Evolutionary conservation across 805 yeast genomes (phyloP).

Genomic region (Zygosaccharomyces kombuchaensis): DNA sequence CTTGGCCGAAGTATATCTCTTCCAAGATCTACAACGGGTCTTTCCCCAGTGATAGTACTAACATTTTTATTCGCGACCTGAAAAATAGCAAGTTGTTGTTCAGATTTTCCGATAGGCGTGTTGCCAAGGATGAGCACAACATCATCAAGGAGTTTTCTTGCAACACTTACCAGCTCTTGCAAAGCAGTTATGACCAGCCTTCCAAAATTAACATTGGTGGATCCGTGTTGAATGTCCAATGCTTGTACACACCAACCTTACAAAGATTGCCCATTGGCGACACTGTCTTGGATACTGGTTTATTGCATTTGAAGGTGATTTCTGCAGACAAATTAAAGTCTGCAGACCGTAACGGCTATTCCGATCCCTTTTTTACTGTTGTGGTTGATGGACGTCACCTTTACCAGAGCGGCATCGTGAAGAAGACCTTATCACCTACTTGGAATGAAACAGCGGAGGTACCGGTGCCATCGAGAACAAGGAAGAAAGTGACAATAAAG

Average conservation of each 20-base stretch:
- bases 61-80: slow-evolving; percentile 66
- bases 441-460: slow-evolving; percentile 68
- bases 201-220: slow-evolving; percentile 42
- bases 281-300: slow-evolving; percentile 65
- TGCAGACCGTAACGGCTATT: slow-evolving; percentile 69
- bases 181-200: slow-evolving; percentile 45
- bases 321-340: slow-evolving; percentile 52
- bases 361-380: slow-evolving; percentile 65
- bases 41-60: slow-evolving; percentile 48
- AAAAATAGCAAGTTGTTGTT: slow-evolving; percentile 53
- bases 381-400: slow-evolving; percentile 50
- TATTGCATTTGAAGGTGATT: slow-evolving; percentile 50
- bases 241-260: slow-evolving; percentile 59
- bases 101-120: slow-evolving; percentile 51
- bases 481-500: slow-evolving; percentile 45
- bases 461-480: slow-evolving; percentile 59
- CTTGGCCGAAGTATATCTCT: slow-evolving; percentile 54
- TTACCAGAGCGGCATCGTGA: slow-evolving; percentile 55
- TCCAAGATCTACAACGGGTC: slow-evolving; percentile 44
- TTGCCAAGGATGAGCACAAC: slow-evolving; percentile 45
- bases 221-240: slow-evolving; percentile 43
- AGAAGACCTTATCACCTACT: slow-evolving; percentile 64
- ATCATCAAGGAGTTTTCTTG: slow-evolving; percentile 48
- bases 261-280: slow-evolving; percentile 53
- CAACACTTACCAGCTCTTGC: slow-evolving; percentile 51